Conservation (phyloP, 2,329 filamentous ascomycete species). For the Pyricularia grisea region DNA sequence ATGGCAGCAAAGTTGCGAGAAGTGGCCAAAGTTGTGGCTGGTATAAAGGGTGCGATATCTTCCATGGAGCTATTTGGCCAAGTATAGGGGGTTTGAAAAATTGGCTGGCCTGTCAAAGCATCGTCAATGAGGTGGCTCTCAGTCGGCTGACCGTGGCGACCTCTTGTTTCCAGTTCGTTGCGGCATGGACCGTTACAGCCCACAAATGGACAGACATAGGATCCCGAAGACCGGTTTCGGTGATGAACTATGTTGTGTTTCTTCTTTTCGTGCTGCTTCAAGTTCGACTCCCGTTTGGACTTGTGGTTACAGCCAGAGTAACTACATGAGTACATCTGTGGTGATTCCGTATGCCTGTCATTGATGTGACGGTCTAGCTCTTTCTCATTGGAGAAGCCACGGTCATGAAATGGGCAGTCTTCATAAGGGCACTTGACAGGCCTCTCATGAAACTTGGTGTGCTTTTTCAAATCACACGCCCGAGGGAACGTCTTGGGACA, state of each 20-base stretch:
- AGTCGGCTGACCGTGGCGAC: neutral
- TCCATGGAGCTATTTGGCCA: neutral
- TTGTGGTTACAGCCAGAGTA: slow-evolving; percentile 59
- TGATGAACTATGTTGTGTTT: slow-evolving; percentile 64
- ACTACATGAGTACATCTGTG: slow-evolving; percentile 57
- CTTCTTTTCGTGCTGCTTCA: slow-evolving; percentile 83
- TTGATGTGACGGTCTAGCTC: slow-evolving; percentile 69
- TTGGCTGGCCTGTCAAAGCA: neutral
- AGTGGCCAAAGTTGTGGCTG: neutral
- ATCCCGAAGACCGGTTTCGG: slow-evolving; percentile 54
- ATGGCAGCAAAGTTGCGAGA: neutral
- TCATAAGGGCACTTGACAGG: slow-evolving; percentile 63
- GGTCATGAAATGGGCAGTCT: slow-evolving; percentile 58
- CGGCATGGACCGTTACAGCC: neutral
- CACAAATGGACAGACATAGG: neutral
- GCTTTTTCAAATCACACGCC: slow-evolving; percentile 43
- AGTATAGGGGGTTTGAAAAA: neutral
- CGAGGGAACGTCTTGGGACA: slow-evolving; percentile 19
- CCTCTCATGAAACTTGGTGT: slow-evolving; percentile 68
- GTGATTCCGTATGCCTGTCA: slow-evolving; percentile 61
- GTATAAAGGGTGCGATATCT: neutral
- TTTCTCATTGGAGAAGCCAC: slow-evolving; percentile 72
- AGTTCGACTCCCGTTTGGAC: slow-evolving; percentile 71
- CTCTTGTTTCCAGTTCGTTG: neutral
- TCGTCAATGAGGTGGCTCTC: neutral